Evolutionary conservation across 83 land plant genomes (phyloP).

Genomic region (Thuja plicata): DNA sequence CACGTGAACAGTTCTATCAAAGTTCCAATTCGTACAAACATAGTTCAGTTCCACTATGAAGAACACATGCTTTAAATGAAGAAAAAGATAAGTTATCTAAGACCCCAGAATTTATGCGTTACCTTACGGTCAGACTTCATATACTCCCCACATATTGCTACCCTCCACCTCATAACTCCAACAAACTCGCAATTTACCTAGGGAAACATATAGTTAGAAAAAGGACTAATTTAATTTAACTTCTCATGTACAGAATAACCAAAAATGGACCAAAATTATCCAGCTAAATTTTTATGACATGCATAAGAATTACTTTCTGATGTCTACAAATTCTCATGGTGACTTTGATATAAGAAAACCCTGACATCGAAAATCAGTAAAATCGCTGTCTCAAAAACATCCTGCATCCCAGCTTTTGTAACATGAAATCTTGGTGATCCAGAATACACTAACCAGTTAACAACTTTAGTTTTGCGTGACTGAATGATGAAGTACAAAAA

Average conservation of each 20-base stretch:
- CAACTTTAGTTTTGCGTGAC: neutral
- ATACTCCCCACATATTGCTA: conserved; percentile 95
- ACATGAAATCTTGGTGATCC: neutral
- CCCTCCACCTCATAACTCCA: conserved; percentile 87
- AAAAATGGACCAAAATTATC: neutral
- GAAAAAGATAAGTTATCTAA: neutral
- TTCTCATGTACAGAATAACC: neutral
- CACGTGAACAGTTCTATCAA: conserved; percentile 84
- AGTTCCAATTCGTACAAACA: neutral
- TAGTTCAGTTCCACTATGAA: neutral
- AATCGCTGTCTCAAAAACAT: neutral
- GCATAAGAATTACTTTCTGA: neutral
- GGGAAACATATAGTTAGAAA: conserved; percentile 1
- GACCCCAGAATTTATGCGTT: neutral
- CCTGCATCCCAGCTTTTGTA: neutral
- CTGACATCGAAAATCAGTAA: neutral
- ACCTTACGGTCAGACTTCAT: conserved; percentile 87
- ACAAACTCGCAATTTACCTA: conserved; percentile 89
- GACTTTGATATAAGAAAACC: neutral
- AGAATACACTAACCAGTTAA: too few species aligned
- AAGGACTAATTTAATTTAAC: neutral
- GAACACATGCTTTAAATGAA: neutral
- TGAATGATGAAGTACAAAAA: neutral
- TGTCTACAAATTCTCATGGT: neutral
- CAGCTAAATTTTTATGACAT: neutral